Evolutionary conservation across 1,139 yeast species (phyloP).

Genomic region (Candida frijolesensis): DNA sequence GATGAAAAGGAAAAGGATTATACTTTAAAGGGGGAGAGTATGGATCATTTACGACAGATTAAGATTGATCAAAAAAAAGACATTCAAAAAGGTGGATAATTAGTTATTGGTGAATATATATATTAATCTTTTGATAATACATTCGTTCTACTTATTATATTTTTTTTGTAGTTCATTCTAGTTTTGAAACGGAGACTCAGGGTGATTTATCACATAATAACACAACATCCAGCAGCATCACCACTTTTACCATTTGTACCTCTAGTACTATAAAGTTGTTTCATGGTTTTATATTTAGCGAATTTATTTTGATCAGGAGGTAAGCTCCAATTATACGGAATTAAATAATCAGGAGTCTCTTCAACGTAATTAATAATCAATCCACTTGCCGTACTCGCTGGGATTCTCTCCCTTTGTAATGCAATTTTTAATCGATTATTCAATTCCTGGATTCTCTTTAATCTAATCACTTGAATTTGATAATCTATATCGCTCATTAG

Average conservation of each 20-base stretch:
- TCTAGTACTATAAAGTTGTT: conserved; percentile 9
- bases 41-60: conserved; percentile 44
- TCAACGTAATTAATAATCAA: conserved; percentile 46
- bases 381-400: conserved; percentile 68
- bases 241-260: neutral
- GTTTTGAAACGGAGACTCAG: no score
- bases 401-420: conserved; percentile 58
- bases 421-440: conserved; percentile 57
- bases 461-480: conserved; percentile 49
- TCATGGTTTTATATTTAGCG: conserved; percentile 28
- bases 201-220: conserved; percentile 30
- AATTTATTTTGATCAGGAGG: conserved; percentile 52
- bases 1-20: conserved; percentile 54
- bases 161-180: no score
- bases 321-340: conserved; percentile 55
- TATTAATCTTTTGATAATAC: neutral
- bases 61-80: conserved; percentile 45
- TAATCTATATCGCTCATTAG: conserved; percentile 24
- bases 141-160: no score
- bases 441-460: conserved; percentile 64
- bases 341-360: conserved; percentile 52
- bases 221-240: conserved; percentile 42
- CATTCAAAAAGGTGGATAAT: conserved; percentile 41
- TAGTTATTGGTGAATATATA: neutral
- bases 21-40: conserved; percentile 39